Evolutionary conservation across 1,139 yeast genomes (phyloP).

Genomic region (Zhuliangozyma blackwelliae): DNA sequence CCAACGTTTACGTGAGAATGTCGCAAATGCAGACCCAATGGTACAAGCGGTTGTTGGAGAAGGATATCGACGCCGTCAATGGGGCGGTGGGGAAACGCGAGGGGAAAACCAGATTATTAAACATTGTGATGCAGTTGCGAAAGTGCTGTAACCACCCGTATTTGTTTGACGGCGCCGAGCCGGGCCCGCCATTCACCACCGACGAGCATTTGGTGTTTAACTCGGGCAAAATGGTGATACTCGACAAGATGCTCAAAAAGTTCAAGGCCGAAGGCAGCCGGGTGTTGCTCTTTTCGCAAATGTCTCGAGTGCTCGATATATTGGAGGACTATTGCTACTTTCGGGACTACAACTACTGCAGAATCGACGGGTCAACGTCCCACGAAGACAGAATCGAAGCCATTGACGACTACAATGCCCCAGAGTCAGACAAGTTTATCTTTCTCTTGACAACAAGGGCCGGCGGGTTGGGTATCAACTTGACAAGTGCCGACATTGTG

Average conservation of each 20-base stretch:
- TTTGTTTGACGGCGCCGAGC: slow-evolving; percentile 96
- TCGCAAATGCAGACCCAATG: slow-evolving; percentile 89
- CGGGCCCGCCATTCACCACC: slow-evolving; percentile 97
- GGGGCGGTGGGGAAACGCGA: slow-evolving; percentile 87
- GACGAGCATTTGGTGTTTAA: slow-evolving; percentile 89
- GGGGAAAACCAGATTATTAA: slow-evolving; percentile 82
- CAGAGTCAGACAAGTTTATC: slow-evolving; percentile 76
- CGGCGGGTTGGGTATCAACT: slow-evolving; percentile 96
- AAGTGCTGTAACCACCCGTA: slow-evolving; percentile 98
- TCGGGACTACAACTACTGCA: slow-evolving; percentile 79
- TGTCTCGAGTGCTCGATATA: slow-evolving; percentile 89
- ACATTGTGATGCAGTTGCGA: slow-evolving; percentile 93
- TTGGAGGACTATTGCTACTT: slow-evolving; percentile 88
- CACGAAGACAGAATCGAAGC: slow-evolving; percentile 92
- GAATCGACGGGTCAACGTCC: slow-evolving; percentile 92
- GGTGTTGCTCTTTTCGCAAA: slow-evolving; percentile 89
- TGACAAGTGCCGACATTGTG: slow-evolving; percentile 90
- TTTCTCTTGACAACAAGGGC: slow-evolving; percentile 93
- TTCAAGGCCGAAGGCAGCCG: slow-evolving; percentile 78
- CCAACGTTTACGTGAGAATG: slow-evolving; percentile 90
- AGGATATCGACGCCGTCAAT: slow-evolving; percentile 94
- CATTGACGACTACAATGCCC: slow-evolving; percentile 85
- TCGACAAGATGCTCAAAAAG: slow-evolving; percentile 77
- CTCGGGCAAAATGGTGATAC: slow-evolving; percentile 84
- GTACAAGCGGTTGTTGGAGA: slow-evolving; percentile 85